Evolutionary conservation across 768 basidiomycete genomes (phyloP).

Genomic region (Amanita rimosa): DNA sequence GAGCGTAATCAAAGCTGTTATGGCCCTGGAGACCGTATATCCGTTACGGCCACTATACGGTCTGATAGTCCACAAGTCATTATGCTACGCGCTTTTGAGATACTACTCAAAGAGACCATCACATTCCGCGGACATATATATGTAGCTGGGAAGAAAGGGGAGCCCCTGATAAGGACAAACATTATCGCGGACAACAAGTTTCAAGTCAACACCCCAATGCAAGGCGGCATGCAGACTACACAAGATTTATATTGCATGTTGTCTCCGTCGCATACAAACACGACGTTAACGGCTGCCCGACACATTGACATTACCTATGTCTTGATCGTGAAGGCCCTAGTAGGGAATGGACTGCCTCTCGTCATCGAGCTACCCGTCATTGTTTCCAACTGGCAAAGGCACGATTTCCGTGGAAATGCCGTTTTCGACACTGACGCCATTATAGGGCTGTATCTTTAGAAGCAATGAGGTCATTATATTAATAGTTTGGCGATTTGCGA

Average conservation of each 20-base stretch:
- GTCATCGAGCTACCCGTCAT: conserved; percentile 31
- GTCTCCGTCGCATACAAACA: conserved; percentile 63
- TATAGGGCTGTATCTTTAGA: conserved; percentile 59
- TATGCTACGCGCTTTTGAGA: conserved; percentile 75
- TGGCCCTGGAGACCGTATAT: conserved; percentile 76
- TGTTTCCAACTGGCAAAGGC: conserved; percentile 83
- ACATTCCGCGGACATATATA: conserved; percentile 60
- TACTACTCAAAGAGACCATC: conserved; percentile 67
- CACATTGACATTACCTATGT: conserved; percentile 83
- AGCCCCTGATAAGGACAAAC: conserved; percentile 41
- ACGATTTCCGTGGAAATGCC: conserved; percentile 14
- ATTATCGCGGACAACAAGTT: conserved; percentile 63
- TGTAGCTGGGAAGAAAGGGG: conserved; percentile 41
- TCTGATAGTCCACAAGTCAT: conserved; percentile 59
- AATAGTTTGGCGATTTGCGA: conserved; percentile 14
- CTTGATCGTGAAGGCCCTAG: conserved; percentile 64
- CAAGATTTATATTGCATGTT: conserved; percentile 66
- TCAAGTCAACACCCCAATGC: conserved; percentile 61
- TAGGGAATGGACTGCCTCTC: conserved; percentile 55
- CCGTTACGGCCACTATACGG: conserved; percentile 59
- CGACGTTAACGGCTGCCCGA: conserved; percentile 70
- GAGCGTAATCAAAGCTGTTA: conserved; percentile 72
- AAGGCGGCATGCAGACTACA: conserved; percentile 58
- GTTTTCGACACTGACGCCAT: background rate
- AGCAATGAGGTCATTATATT: conserved; percentile 36